Base-by-base conservation (phyloP, 345 rosid species). In the Populus davidiana region DNA sequence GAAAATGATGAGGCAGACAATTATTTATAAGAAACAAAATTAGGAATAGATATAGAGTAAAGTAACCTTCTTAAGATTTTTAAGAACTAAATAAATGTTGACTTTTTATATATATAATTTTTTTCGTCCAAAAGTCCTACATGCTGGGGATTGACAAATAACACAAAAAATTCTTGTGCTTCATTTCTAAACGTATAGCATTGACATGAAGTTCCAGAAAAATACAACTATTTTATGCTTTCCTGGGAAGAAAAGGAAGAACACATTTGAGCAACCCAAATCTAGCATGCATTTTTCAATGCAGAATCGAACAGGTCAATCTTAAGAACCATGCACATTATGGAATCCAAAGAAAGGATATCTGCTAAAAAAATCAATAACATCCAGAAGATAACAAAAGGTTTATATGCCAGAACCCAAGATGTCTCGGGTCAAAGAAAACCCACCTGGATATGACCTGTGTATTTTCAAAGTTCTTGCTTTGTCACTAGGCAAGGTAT, bases 371-470 rank as follows among this genome's bases (percentile, higher is more conserved):
- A 36, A 20, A 68, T 36, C 38, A 14, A 68, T 1, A 14, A 56
- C 12, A 29, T 69, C 31, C n/a, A 18, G 61, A 12, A 35, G n/a
- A 67, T 31, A 52, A 67, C 17, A 6, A 54, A 8, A 64, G 64
- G 2, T 10, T 27, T 38, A 54, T 29, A 52, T 16, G 43, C 71
- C 63, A 18, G 27, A 63, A 49, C 79, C 72, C n/a, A 71, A 21
- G 44, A 86, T 64, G 76, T 86, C 88, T 11, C 69, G 77, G 27
- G 82, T 83, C 88, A 90, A 86, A 78, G 97, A 89, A 73, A 91
- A 83, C 27, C 98, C 97, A 65, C 87, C 87, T 2, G 88, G 85
- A 81, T 83, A 93, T 54, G 92, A 80, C 84, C 96, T 87, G 80
- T 90, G 94, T 81, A 93, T 86, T 80, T 75, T 87, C 25, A 78